phyloP scores from a whole-genome alignment of 2,329 filamentous ascomycete genomes.

The Dissoconium aciculare region DNA sequence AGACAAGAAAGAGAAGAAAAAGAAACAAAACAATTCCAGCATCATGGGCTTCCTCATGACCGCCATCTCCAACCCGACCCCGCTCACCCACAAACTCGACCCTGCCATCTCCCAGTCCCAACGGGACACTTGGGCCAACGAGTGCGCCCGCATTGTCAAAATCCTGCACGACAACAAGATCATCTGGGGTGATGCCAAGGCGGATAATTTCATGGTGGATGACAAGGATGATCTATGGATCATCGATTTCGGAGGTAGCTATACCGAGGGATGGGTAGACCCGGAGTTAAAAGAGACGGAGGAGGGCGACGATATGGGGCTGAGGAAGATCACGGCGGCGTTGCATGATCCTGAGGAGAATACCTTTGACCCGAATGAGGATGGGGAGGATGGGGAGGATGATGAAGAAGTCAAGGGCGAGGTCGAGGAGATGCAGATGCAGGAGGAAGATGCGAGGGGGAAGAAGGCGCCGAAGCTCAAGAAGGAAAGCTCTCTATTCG shows the following conservation, averaged over 20 bases:
- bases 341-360: slow-evolving; percentile 16
- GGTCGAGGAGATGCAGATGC: no score
- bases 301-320: slow-evolving; percentile 23
- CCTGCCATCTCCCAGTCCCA: slow-evolving; percentile 17
- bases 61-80: slow-evolving; percentile 19
- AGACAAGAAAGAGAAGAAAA: slow-evolving; percentile 4
- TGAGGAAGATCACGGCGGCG: slow-evolving; percentile 19
- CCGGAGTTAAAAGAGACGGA: slow-evolving; percentile 21
- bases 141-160: slow-evolving; percentile 16
- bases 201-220: slow-evolving; percentile 29
- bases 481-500: no score
- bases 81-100: slow-evolving; percentile 21
- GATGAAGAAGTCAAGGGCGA: no score
- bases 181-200: slow-evolving; percentile 28
- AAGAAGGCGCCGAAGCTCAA: no score
- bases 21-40: no score
- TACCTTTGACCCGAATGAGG: slow-evolving; percentile 8
- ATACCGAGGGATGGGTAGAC: slow-evolving; percentile 27
- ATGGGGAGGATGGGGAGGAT: slow-evolving; percentile 4
- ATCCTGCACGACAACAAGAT: slow-evolving; percentile 23
- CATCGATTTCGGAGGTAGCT: slow-evolving; percentile 27
- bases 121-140: slow-evolving; percentile 20
- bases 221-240: slow-evolving; percentile 24
- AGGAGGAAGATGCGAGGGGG: no score
- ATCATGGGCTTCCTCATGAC: slow-evolving; percentile 24